phyloP scores from a whole-genome alignment of 1,139 yeast species.

The Candida smagusa region DNA sequence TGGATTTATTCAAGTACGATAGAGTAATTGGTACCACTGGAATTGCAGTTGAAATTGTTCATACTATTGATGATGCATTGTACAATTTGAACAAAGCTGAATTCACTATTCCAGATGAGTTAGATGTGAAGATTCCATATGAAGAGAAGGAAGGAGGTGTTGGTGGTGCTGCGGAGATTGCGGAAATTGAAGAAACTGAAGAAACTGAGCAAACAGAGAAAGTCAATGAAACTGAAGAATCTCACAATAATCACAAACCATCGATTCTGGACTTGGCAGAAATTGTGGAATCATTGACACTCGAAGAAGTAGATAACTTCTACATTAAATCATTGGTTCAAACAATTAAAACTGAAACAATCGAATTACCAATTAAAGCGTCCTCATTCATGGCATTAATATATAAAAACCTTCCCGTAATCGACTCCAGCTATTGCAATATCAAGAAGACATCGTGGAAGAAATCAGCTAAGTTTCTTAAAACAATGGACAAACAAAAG shows the following conservation, averaged over 20 bases:
- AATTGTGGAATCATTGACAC: slow-evolving; percentile 37
- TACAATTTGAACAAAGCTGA: slow-evolving; percentile 38
- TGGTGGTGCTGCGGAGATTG: slow-evolving; percentile 14
- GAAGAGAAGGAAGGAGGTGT: slow-evolving; percentile 24
- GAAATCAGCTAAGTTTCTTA: slow-evolving; percentile 79
- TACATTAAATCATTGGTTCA: slow-evolving; percentile 68
- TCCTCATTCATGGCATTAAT: slow-evolving; percentile 73
- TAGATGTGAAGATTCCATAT: slow-evolving; percentile 42
- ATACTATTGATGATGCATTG: slow-evolving; percentile 53
- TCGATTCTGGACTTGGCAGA: slow-evolving; percentile 22
- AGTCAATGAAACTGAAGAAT: slow-evolving; percentile 8
- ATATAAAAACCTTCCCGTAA: slow-evolving; percentile 64
- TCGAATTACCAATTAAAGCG: slow-evolving; percentile 61
- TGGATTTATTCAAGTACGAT: slow-evolving; percentile 46
- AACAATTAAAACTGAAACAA: slow-evolving; percentile 56
- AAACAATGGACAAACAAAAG: slow-evolving; percentile 76
- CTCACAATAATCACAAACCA: slow-evolving; percentile 1
- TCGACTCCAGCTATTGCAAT: slow-evolving; percentile 51
- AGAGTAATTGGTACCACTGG: slow-evolving; percentile 57
- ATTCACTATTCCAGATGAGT: slow-evolving; percentile 9
- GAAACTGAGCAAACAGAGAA: slow-evolving; percentile 4
- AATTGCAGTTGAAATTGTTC: slow-evolving; percentile 62
- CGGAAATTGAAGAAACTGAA: background rate
- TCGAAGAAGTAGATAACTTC: slow-evolving; percentile 76
- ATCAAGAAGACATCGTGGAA: slow-evolving; percentile 88